Percentiles rank a stretch among this genome's conserved stretches.
Evolutionary conservation across 139 green algal species (phyloP).

Genomic region (Volvox reticuliferus): DNA sequence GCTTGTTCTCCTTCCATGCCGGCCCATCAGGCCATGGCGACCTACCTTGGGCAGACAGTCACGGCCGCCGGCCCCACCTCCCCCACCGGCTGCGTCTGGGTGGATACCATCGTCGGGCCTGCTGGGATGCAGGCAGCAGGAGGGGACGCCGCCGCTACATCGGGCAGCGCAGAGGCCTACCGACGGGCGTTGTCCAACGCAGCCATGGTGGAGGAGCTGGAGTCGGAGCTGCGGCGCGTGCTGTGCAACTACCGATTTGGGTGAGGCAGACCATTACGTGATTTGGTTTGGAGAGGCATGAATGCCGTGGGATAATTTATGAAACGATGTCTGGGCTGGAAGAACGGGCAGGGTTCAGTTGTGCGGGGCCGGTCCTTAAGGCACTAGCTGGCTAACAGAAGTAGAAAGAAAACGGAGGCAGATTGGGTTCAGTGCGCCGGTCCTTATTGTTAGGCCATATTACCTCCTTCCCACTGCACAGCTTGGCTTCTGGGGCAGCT

Average conservation of each 20-base stretch:
- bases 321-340: too few relatives aligned
- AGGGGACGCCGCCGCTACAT: background rate
- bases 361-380: too few relatives aligned
- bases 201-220: conserved; percentile 46
- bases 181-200: conserved; percentile 22
- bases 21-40: conserved; percentile 10
- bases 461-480: too few relatives aligned
- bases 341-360: too few relatives aligned
- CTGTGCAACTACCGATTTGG: conserved; percentile 35
- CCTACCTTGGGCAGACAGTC: background rate
- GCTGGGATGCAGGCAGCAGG: background rate
- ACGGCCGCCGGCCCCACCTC: background rate
- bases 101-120: background rate
- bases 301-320: too few relatives aligned
- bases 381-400: too few relatives aligned
- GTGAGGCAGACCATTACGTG: background rate
- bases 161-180: conserved; percentile 43
- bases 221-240: conserved; percentile 39
- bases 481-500: too few relatives aligned
- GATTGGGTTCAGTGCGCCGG: too few relatives aligned
- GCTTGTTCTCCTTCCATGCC: background rate
- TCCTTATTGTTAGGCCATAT: too few relatives aligned
- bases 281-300: too few relatives aligned
- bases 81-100: conserved; percentile 32
- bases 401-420: too few relatives aligned